Evolutionary conservation across 106 monocot genomes (phyloP).

Genomic region (Dendrobium officinale): DNA sequence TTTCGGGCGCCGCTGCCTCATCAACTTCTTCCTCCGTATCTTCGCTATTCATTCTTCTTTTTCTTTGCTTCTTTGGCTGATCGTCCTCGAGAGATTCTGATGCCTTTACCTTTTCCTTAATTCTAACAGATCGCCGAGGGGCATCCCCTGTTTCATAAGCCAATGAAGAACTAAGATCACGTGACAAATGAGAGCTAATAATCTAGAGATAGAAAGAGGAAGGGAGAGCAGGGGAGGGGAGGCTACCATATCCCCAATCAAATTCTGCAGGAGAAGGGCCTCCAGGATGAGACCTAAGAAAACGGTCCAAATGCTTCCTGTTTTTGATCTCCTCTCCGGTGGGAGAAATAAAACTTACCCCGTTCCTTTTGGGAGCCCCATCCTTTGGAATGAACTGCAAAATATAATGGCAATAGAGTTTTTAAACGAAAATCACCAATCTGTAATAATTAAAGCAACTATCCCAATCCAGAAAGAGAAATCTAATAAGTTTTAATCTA

Average conservation of each 20-base stretch:
- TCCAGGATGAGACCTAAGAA: constrained; percentile 57
- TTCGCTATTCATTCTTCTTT: not conserved
- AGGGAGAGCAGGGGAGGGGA: constrained; percentile 4
- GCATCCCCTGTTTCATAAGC: constrained; percentile 42
- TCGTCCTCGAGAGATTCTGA: constrained; percentile 34
- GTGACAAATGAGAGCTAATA: not conserved
- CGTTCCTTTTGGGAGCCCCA: constrained; percentile 33
- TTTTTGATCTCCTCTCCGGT: constrained; percentile 75
- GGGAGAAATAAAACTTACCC: constrained; percentile 47
- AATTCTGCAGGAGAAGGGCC: constrained; percentile 57
- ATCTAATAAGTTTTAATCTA: not conserved
- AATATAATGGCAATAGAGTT: not conserved
- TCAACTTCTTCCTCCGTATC: not conserved
- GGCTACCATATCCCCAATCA: constrained; percentile 72
- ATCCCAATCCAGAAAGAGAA: not conserved
- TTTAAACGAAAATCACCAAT: not conserved
- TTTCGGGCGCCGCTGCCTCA: not conserved
- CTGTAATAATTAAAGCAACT: not conserved
- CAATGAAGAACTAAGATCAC: not conserved
- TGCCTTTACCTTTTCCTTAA: constrained; percentile 55
- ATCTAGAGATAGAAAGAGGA: not conserved
- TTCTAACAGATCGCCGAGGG: constrained; percentile 63
- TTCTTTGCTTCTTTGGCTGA: constrained; percentile 18
- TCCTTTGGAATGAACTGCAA: constrained; percentile 29
- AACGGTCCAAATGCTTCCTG: constrained; percentile 53